A percentile compares a stretch with the other conserved stretches of the same genome.
Evolutionary conservation across 2,329 filamentous ascomycete species (phyloP).

Genomic region (Ceratocystis albifundus): DNA sequence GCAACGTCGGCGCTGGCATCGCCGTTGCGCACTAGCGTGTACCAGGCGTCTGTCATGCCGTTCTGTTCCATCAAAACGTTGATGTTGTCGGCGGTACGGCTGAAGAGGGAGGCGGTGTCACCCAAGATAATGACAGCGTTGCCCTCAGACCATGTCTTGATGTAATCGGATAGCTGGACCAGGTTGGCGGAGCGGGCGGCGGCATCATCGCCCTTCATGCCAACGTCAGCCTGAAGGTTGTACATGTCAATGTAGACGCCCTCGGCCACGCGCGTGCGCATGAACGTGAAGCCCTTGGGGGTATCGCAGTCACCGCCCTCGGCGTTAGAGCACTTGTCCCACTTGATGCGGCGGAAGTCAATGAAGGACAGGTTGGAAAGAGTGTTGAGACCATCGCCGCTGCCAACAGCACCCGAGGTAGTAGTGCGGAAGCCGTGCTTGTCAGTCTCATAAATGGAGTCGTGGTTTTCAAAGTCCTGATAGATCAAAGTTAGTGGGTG

Average conservation of each 20-base stretch:
- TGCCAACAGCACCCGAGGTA: constrained; percentile 52
- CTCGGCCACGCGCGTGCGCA: constrained; percentile 42
- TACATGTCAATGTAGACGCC: constrained; percentile 49
- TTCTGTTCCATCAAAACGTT: constrained; percentile 40
- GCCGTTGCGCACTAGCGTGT: constrained; percentile 43
- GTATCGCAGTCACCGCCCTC: constrained; percentile 51
- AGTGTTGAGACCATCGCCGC: constrained; percentile 55
- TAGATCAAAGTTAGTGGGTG: constrained; percentile 9
- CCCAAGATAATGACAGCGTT: constrained; percentile 54
- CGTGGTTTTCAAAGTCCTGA: constrained; percentile 55
- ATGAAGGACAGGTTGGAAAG: constrained; percentile 48
- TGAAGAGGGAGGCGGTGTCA: constrained; percentile 56
- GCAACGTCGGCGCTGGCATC: constrained; percentile 29
- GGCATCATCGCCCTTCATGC: constrained; percentile 42
- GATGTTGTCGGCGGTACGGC: constrained; percentile 45
- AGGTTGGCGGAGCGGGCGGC: constrained; percentile 48
- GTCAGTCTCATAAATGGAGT: constrained; percentile 49
- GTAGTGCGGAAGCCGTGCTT: constrained; percentile 49
- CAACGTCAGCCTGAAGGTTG: constrained; percentile 57
- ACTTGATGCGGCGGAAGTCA: constrained; percentile 46
- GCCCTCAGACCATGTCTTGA: constrained; percentile 43
- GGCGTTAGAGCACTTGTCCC: constrained; percentile 46
- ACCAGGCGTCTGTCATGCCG: constrained; percentile 47
- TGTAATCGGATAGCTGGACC: constrained; percentile 47
- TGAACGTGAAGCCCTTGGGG: constrained; percentile 58